Conservation (phyloP, 2,329 filamentous ascomycete species). For the Colletotrichum abscissum region DNA sequence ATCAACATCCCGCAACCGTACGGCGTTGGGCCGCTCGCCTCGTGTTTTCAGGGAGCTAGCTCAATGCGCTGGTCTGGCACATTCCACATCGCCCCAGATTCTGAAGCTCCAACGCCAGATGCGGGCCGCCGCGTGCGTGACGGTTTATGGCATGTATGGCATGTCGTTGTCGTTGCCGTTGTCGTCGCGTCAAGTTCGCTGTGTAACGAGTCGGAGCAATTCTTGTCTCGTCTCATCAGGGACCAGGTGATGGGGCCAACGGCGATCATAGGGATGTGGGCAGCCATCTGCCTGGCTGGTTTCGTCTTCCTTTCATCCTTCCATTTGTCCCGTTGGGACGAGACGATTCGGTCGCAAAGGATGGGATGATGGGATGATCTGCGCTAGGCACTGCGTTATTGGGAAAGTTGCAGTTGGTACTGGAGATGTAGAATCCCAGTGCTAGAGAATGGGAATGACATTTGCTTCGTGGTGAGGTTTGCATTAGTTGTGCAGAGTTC, state of each 20-base stretch:
- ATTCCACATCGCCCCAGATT: background rate
- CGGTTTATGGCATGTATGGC: background rate
- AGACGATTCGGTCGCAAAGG: background rate
- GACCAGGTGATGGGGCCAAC: background rate
- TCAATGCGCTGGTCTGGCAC: background rate
- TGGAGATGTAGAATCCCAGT: background rate
- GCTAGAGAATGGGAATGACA: background rate
- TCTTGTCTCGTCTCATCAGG: background rate
- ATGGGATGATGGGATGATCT: slow-evolving; percentile 12
- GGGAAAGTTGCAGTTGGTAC: background rate
- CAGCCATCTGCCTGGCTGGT: background rate
- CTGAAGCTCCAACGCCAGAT: background rate
- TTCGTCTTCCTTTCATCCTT: background rate
- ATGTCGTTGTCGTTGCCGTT: background rate
- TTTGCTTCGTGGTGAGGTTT: background rate
- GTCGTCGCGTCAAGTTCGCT: background rate
- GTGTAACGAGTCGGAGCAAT: background rate
- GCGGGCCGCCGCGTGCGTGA: background rate
- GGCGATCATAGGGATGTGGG: background rate
- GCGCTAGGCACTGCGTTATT: background rate
- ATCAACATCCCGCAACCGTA: background rate
- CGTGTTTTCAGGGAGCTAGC: background rate
- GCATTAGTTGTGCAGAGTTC: background rate
- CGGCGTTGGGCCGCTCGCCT: background rate
- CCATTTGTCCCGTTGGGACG: background rate